Evolutionary conservation across 1,139 yeast species (phyloP), one percentile per base, ranked within the genome.

Genomic region (Suhomyces kunorum): DNA sequence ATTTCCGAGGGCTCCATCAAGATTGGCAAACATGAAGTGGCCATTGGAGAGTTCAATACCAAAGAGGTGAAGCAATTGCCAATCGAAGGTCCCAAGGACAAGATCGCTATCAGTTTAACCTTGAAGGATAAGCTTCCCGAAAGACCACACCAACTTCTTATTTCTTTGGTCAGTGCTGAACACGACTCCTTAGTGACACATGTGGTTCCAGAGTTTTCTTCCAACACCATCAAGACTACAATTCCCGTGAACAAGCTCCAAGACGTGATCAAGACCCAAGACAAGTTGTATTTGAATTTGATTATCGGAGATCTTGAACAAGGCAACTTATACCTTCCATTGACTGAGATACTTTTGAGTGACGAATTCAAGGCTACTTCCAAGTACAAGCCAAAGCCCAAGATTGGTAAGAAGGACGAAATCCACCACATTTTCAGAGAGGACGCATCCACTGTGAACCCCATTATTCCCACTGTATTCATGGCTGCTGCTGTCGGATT

Each of bases 361-460:
- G 54, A 49, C 4, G 66, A 60, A 15, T 55, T 70, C 40, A 52
- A 56, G 40, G 48, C 43, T 2, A 45, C 62, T 11, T 40, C 55
- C 17, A 54, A 54, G 7, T 58, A 68, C 44, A 51, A 46, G 8
- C 43, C 43, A 14, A 55, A 62, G 42, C 63, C 73, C n/a, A 69
- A 76, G 54, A 64, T 78, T 44, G 81, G 76, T 2, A 56, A 68
- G 20, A 65, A 74, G 58, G 81, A 85, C 6, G 95, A 86, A 62
- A 85, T 89, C 51, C 69, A 69, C 49, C 95, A 88, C 59, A 63
- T 69, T 34, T 89, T 89, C 71, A 74, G 72, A 45, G 57, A 66
- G 6, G 77, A 79, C 19, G 81, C 83, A 28, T 62, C 64, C 34
- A 78, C 81, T 16, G 82, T 81, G 8, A 69, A 79, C 43, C 61